Evolutionary conservation across 768 basidiomycete genomes (phyloP), one percentile per base, ranked within the genome.

Genomic region (Tulasnella sp.): DNA sequence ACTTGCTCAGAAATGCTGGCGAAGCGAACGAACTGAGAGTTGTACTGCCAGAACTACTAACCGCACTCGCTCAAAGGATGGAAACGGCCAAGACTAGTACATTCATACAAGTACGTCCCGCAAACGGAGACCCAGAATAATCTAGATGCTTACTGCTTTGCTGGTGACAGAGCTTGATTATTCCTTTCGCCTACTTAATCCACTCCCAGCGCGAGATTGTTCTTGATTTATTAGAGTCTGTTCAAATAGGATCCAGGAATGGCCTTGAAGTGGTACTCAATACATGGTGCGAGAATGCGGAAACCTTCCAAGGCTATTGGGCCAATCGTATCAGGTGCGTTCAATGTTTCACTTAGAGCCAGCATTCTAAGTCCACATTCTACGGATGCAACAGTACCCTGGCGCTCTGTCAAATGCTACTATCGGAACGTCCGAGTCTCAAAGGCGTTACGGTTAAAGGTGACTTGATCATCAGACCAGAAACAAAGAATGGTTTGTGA

Each of bases 251-350:
- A 75, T 39, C 73, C 19, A 73, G 77, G 25, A 72, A 74, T 0
- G 87, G 77, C 0, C 72, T 96, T n/a, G 81, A 91, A 54, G 74
- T 96, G 41, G 71, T 99, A n/a, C 73, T 98, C 24, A 76, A 81
- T 49, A 81, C 85, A 0, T 96, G 92, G 93, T 87, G 85, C 60
- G 93, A 99, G 63, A 92, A 91, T 59, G 81, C 83, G 10, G 85
- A 89, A 64, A 88, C 83, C 4, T 86, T 98, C 73, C 88, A 90
- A 61, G 92, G 95, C 27, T 89, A 82, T 65, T 98, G 93, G 92
- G 81, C 88, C 8, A 77, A 79, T 3, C 78, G 88, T 28, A 74
- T 93, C 59, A 91, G 66, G 70, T 70, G 37, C 27, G 63, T 57
- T 3, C 8, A 7, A 19, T 29, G n/a, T 31, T 16, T 25, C 4